These are phyloP conservation scores for Diaporthe vexans DNA, from an alignment of 2,329 filamentous ascomycete genomes.

Conservation along the genomic window DNA sequence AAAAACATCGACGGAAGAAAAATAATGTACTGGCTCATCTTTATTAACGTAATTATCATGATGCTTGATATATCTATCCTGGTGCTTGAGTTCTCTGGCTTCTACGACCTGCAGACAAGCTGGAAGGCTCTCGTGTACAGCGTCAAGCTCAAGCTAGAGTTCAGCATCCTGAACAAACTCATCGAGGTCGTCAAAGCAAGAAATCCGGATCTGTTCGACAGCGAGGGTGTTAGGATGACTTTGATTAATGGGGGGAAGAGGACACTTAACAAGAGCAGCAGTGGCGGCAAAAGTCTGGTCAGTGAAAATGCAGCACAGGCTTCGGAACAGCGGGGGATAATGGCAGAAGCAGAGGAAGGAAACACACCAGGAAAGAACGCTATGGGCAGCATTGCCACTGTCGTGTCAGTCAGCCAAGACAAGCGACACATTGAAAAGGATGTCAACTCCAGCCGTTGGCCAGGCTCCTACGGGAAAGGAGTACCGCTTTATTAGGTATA, in stretches of 20 bases:
- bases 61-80: slow-evolving; percentile 55
- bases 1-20: slow-evolving; percentile 46
- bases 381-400: slow-evolving; percentile 3
- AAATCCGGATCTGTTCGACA: slow-evolving; percentile 29
- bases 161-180: slow-evolving; percentile 44
- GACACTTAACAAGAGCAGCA: slow-evolving; percentile 1
- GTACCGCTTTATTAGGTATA: not conserved
- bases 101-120: slow-evolving; percentile 36
- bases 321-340: not conserved
- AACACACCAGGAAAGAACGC: not conserved
- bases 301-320: not conserved
- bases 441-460: slow-evolving; percentile 21
- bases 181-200: slow-evolving; percentile 41
- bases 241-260: slow-evolving; percentile 12
- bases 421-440: slow-evolving; percentile 18
- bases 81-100: slow-evolving; percentile 32
- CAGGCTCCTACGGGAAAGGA: not conserved
- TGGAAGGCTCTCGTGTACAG: slow-evolving; percentile 44
- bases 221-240: slow-evolving; percentile 19
- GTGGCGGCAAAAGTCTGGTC: not conserved
- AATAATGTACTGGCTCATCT: slow-evolving; percentile 55
- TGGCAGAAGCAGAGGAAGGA: not conserved
- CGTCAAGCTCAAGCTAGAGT: slow-evolving; percentile 46
- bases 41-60: slow-evolving; percentile 61
- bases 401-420: slow-evolving; percentile 13